Evolutionary conservation across 2,329 filamentous ascomycete species (phyloP).

Genomic region (Hysterium pulicare): DNA sequence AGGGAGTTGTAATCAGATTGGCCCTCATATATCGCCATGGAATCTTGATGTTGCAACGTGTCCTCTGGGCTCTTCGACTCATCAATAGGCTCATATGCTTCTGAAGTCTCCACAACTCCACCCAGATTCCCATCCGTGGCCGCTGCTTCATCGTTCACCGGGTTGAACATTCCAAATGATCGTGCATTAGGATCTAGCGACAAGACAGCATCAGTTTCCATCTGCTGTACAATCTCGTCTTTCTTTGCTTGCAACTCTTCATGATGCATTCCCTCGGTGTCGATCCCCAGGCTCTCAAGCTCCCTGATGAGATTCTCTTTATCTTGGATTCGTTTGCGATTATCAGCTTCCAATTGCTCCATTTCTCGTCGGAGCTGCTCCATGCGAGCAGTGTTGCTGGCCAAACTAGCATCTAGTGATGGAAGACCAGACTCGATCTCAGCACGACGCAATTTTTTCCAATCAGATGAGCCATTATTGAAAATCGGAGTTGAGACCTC

Average conservation of each 20-base stretch:
- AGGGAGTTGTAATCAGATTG: conserved; percentile 3
- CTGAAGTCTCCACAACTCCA: too few relatives aligned
- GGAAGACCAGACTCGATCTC: conserved; percentile 50
- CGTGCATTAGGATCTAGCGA: neutral
- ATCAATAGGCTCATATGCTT: too few relatives aligned
- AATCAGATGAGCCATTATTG: conserved; percentile 22
- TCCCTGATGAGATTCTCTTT: conserved; percentile 46
- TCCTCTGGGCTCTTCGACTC: too few relatives aligned
- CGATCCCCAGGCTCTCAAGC: conserved; percentile 46
- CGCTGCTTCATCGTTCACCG: neutral
- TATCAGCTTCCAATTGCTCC: conserved; percentile 37
- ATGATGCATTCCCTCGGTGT: conserved; percentile 46
- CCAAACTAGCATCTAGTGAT: conserved; percentile 45
- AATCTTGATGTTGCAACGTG: conserved; percentile 1
- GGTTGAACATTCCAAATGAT: neutral
- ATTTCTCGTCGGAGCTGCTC: conserved; percentile 45
- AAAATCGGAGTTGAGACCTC: neutral
- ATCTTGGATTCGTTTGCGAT: conserved; percentile 39
- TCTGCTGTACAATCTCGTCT: conserved; percentile 33
- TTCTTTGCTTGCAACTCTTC: conserved; percentile 44
- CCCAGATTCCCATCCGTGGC: neutral
- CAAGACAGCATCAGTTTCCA: conserved; percentile 6
- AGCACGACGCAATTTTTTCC: conserved; percentile 42
- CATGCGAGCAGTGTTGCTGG: conserved; percentile 35
- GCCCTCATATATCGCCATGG: conserved; percentile 3